phyloP scores from a whole-genome alignment of 306 rosid genomes.

The Aeschynomene evenia region DNA sequence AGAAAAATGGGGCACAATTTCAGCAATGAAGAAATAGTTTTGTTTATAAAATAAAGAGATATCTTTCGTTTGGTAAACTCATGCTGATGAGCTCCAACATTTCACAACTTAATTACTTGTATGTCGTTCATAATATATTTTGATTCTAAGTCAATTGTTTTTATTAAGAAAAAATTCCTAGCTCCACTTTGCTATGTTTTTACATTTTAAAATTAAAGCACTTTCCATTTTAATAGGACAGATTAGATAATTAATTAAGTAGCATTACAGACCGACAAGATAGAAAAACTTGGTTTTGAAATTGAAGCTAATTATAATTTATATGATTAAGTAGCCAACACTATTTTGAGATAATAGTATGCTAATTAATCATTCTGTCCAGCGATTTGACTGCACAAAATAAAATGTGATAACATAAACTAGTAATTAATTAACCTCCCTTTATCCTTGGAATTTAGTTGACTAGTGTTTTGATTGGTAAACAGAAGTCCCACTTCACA shows the following conservation, averaged over 20 bases:
- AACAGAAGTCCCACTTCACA: conserved; percentile 31
- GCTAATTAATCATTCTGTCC: conserved; percentile 16
- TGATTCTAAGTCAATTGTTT: background rate
- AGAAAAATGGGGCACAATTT: background rate
- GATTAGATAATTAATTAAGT: conserved; percentile 13
- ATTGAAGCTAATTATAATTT: background rate
- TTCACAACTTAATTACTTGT: no score
- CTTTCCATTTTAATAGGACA: background rate
- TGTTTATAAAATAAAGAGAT: background rate
- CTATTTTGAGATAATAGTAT: background rate
- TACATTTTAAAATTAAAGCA: background rate
- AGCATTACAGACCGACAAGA: conserved; percentile 9
- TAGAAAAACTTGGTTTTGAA: background rate
- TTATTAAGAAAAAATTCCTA: background rate
- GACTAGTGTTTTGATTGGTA: conserved; percentile 49
- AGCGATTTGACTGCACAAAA: conserved; percentile 63
- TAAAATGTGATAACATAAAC: conserved; percentile 2
- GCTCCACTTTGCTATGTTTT: background rate
- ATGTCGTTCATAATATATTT: background rate
- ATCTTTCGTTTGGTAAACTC: background rate
- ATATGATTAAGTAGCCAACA: background rate
- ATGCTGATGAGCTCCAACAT: background rate
- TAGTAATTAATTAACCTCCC: conserved; percentile 11
- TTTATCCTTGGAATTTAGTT: conserved; percentile 35
- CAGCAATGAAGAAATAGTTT: background rate